Percentiles rank a stretch among this genome's conserved stretches.
These are phyloP conservation scores for Claviceps cyperi DNA, from an alignment of 2,329 filamentous ascomycete genomes.

Conservation along the genomic window DNA sequence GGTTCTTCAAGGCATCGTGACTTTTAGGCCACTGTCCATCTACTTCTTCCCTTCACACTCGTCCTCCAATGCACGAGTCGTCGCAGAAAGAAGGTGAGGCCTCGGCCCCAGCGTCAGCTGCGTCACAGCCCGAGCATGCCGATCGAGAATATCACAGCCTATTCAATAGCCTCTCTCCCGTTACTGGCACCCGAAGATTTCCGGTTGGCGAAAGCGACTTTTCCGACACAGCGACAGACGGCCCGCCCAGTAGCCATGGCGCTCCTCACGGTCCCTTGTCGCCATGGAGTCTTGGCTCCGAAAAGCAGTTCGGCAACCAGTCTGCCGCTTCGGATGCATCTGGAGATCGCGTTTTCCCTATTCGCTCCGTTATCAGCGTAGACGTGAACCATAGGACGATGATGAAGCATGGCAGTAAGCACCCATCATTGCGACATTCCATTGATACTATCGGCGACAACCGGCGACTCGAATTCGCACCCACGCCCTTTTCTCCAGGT, in stretches of 20 bases:
- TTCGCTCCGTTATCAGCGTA: conserved; percentile 63
- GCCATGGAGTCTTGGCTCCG: conserved; percentile 28
- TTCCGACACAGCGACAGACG: neutral
- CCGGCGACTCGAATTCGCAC: conserved; percentile 14
- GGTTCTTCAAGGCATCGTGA: neutral
- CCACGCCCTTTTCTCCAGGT: conserved; percentile 10
- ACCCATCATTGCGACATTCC: conserved; percentile 16
- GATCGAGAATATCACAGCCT: neutral
- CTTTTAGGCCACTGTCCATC: conserved; percentile 2
- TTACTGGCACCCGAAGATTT: neutral
- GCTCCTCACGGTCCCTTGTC: conserved; percentile 17
- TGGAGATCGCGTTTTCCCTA: conserved; percentile 59
- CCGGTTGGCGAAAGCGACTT: neutral
- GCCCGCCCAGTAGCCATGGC: neutral
- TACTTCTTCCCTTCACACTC: neutral
- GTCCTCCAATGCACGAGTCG: conserved; percentile 2
- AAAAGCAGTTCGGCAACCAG: conserved; percentile 21
- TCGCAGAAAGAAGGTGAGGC: neutral
- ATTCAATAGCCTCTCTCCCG: neutral
- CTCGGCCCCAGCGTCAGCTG: neutral
- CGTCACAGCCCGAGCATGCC: neutral
- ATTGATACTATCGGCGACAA: conserved; percentile 16
- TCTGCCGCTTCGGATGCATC: conserved; percentile 22
- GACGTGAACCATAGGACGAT: conserved; percentile 35
- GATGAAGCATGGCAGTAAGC: conserved; percentile 25